A percentile compares a stretch with the other conserved stretches of the same genome.
Evolutionary conservation across 495 filamentous ascomycete genomes (phyloP).

Genomic region (Acidiella bohemica): DNA sequence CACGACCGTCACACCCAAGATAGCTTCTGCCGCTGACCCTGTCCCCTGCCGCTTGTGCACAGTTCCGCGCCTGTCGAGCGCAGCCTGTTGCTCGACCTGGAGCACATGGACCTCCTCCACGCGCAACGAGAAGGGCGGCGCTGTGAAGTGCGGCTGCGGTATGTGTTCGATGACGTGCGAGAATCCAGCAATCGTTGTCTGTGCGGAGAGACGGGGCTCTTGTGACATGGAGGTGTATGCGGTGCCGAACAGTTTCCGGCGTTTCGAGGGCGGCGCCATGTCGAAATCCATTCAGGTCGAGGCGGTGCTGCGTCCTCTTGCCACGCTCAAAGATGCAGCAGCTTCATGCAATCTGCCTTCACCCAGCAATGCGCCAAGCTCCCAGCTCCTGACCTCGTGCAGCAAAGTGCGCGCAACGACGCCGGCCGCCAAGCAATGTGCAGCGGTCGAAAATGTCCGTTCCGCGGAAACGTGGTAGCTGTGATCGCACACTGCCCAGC

Average conservation of each 20-base stretch:
- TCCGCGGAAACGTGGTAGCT: no score
- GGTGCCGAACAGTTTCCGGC: conserved; percentile 4
- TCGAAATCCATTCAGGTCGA: conserved; percentile 5
- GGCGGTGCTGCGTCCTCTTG: no score
- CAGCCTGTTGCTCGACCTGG: conserved; percentile 9
- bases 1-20: background rate
- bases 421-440: no score
- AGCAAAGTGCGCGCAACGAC: no score
- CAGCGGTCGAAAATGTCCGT: no score
- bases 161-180: conserved; percentile 8
- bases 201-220: background rate
- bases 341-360: no score
- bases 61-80: background rate
- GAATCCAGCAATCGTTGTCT: background rate
- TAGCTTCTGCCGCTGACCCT: background rate
- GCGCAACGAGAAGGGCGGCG: conserved; percentile 3
- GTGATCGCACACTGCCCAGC: no score
- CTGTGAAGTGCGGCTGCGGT: background rate
- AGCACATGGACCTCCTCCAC: conserved; percentile 16
- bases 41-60: conserved; percentile 8
- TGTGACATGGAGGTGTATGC: background rate
- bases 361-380: no score
- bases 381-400: no score
- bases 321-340: no score
- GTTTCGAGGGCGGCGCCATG: conserved; percentile 14